These are phyloP conservation scores for Suillus clintonianus DNA, from an alignment of 768 basidiomycete species.

Conservation along the genomic window DNA sequence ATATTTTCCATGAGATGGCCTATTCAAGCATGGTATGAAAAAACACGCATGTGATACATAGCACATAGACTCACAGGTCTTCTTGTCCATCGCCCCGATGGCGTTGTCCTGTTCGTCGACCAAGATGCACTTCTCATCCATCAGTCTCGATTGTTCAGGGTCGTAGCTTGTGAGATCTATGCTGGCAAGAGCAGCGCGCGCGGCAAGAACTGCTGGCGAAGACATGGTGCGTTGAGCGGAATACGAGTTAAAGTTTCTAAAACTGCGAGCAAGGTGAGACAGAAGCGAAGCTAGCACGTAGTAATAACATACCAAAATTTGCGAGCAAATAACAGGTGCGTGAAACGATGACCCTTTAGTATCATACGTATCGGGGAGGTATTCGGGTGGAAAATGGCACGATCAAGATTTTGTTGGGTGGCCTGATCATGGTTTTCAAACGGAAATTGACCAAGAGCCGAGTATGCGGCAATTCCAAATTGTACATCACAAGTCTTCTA, in stretches of 20 bases:
- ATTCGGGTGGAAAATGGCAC: conserved; percentile 2
- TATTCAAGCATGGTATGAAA: conserved; percentile 30
- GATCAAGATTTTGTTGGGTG: not conserved
- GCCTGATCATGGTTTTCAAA: not conserved
- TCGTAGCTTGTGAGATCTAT: conserved; percentile 87
- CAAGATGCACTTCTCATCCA: conserved; percentile 95
- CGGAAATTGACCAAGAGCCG: not conserved
- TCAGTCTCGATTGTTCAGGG: conserved; percentile 88
- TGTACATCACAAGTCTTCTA: not conserved
- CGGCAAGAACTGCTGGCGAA: conserved; percentile 64
- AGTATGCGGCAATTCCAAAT: not conserved
- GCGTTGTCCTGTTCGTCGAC: conserved; percentile 86
- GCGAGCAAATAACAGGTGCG: not conserved
- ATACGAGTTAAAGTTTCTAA: not conserved
- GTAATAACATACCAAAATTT: not conserved
- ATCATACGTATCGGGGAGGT: not conserved
- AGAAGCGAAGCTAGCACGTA: too few relatives aligned
- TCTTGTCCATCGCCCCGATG: conserved; percentile 91
- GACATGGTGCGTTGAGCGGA: conserved; percentile 39
- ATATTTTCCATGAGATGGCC: conserved; percentile 99
- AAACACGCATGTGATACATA: not conserved
- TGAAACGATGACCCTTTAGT: not conserved
- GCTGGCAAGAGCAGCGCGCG: conserved; percentile 63
- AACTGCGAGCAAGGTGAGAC: conserved; percentile 1
- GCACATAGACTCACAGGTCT: conserved; percentile 71